Conservation (phyloP, 108 stramenopile genomes). For the Nitzschia sp. region DNA sequence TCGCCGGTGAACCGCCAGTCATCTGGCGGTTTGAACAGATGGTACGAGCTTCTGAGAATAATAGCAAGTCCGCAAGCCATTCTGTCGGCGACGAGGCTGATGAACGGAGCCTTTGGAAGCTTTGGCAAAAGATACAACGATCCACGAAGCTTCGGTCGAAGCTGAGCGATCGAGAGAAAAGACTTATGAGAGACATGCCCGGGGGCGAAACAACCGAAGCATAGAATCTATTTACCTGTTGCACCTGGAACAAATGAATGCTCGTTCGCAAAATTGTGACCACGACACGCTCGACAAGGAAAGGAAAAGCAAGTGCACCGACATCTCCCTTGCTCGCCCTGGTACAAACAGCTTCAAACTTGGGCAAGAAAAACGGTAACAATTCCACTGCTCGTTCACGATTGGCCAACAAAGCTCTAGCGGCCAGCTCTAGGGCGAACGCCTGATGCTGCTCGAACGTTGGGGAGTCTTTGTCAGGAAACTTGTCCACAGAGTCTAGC, state of each 20-base stretch:
- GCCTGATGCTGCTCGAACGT: conserved; percentile 73
- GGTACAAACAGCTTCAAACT: conserved; percentile 50
- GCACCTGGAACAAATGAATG: conserved; percentile 76
- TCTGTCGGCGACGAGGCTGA: conserved; percentile 59
- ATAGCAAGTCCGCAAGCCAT: conserved; percentile 83
- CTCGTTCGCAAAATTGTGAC: conserved; percentile 72
- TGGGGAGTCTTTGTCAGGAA: conserved; percentile 57
- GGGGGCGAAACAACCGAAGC: not conserved
- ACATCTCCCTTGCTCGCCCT: conserved; percentile 22
- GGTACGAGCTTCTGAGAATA: conserved; percentile 63
- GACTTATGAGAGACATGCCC: conserved; percentile 4
- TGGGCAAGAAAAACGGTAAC: conserved; percentile 63
- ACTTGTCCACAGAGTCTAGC: conserved; percentile 51
- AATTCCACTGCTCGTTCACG: conserved; percentile 57
- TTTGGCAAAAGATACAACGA: conserved; percentile 55
- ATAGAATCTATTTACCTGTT: conserved; percentile 35
- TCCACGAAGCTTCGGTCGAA: conserved; percentile 50
- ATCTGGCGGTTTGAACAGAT: conserved; percentile 58
- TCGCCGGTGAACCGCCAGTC: conserved; percentile 75
- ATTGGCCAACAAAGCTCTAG: conserved; percentile 66
- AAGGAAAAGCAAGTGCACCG: conserved; percentile 45
- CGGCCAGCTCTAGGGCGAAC: conserved; percentile 73
- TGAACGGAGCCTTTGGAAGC: conserved; percentile 50
- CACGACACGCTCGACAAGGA: conserved; percentile 70
- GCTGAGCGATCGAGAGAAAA: no score